Conservation (phyloP, 768 basidiomycete genomes). For the Trametes sanguinea region DNA sequence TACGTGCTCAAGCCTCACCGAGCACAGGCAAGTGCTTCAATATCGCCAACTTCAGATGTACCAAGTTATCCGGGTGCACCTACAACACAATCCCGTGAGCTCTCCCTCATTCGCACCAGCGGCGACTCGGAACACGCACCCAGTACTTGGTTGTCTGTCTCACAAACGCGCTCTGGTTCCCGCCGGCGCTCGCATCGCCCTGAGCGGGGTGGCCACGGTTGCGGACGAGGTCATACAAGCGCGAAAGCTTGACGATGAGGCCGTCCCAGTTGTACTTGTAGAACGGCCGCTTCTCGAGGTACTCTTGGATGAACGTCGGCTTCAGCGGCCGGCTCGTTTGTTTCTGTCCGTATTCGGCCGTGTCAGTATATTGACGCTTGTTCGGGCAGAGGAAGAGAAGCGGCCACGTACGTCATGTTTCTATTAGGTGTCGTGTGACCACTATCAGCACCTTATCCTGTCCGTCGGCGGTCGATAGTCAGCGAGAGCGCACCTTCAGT, state of each 20-base stretch:
- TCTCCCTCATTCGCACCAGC: too few species aligned
- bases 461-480: neutral
- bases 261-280: conserved; percentile 97
- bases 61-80: conserved; percentile 36
- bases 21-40: conserved; percentile 91
- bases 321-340: conserved; percentile 84
- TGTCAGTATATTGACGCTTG: neutral
- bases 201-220: conserved; percentile 93
- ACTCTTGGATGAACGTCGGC: conserved; percentile 85
- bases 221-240: conserved; percentile 91
- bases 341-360: conserved; percentile 60
- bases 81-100: neutral
- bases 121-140: conserved; percentile 45
- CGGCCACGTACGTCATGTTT: conserved; percentile 82
- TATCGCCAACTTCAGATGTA: conserved; percentile 68
- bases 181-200: conserved; percentile 93
- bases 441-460: neutral
- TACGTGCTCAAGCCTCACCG: too few species aligned
- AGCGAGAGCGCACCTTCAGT: conserved; percentile 62
- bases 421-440: conserved; percentile 39
- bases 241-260: conserved; percentile 93
- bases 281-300: conserved; percentile 92
- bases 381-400: neutral
- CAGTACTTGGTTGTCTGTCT: conserved; percentile 99
- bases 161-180: conserved; percentile 94